Evolutionary conservation across 306 rosid species (phyloP).

Genomic region (Acacia acuminata): DNA sequence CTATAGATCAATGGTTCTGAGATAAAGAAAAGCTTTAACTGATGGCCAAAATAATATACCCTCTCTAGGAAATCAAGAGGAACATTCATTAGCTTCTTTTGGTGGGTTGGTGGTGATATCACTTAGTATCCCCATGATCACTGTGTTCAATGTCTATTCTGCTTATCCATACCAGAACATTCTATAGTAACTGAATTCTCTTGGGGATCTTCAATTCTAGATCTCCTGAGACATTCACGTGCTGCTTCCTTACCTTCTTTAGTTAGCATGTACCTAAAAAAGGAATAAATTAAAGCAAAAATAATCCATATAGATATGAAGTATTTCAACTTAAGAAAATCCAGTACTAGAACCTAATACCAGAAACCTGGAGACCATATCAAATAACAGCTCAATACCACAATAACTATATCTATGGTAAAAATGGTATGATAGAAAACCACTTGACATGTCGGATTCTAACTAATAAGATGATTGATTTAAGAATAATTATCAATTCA

Average conservation of each 20-base stretch:
- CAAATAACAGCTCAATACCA: slow-evolving; percentile 6
- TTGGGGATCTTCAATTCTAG: slow-evolving; percentile 62
- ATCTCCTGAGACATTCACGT: slow-evolving; percentile 74
- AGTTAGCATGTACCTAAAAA: slow-evolving; percentile 87
- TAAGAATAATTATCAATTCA: too few relatives aligned
- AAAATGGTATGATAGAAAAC: too few relatives aligned
- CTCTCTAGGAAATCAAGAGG: slow-evolving; percentile 66
- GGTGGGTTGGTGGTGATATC: too few relatives aligned
- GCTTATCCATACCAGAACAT: slow-evolving; percentile 38
- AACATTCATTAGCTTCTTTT: too few relatives aligned
- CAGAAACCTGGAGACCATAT: slow-evolving; percentile 1
- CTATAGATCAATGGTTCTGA: too few relatives aligned
- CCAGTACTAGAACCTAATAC: background rate
- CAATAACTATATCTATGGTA: background rate
- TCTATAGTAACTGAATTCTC: slow-evolving; percentile 48
- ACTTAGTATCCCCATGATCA: too few relatives aligned
- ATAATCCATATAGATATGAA: slow-evolving; percentile 4
- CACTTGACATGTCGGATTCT: too few relatives aligned
- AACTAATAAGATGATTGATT: too few relatives aligned
- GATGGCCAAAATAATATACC: slow-evolving; percentile 44
- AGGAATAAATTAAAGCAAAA: slow-evolving; percentile 1
- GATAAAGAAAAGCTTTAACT: too few relatives aligned
- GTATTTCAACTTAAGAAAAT: slow-evolving; percentile 3
- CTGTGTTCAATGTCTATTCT: too few relatives aligned
- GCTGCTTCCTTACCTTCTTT: slow-evolving; percentile 91